Evolutionary conservation across 495 filamentous ascomycete genomes (phyloP).

Genomic region (Penicillium ochrochloron): DNA sequence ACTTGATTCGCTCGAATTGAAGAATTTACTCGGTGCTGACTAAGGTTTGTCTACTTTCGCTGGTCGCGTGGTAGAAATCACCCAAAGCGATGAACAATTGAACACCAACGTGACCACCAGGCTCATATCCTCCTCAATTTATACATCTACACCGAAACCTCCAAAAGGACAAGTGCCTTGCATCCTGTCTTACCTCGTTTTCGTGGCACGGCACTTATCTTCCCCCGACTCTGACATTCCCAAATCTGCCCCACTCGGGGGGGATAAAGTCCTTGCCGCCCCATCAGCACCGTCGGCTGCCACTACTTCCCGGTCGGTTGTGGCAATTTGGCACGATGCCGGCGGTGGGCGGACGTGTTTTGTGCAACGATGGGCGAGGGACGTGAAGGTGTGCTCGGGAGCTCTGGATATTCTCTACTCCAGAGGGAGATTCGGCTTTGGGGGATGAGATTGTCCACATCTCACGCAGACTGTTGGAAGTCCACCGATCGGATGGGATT

Average conservation of each 20-base stretch:
- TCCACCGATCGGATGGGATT: background rate
- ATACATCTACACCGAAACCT: background rate
- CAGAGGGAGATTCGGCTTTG: background rate
- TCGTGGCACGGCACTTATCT: conserved; percentile 2
- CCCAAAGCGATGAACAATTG: background rate
- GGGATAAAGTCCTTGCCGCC: conserved; percentile 17
- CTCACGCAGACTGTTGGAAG: background rate
- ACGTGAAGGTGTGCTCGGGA: too few species aligned
- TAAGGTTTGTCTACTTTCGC: background rate
- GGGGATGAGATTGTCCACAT: background rate
- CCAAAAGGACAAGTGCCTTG: background rate
- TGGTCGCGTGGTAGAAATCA: background rate
- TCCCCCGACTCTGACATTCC: conserved; percentile 3
- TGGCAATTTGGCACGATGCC: conserved; percentile 15
- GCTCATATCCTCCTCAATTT: background rate
- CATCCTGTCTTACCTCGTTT: background rate
- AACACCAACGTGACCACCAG: background rate
- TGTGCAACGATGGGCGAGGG: background rate
- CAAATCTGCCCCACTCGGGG: conserved; percentile 14
- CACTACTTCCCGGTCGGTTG: conserved; percentile 15
- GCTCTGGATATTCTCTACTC: background rate
- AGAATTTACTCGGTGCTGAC: background rate
- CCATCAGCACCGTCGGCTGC: conserved; percentile 2
- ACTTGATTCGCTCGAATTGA: background rate
- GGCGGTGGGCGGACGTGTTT: background rate